Conservation (phyloP, 2,329 filamentous ascomycete species). For the Ploettnerulaceae sp. region DNA sequence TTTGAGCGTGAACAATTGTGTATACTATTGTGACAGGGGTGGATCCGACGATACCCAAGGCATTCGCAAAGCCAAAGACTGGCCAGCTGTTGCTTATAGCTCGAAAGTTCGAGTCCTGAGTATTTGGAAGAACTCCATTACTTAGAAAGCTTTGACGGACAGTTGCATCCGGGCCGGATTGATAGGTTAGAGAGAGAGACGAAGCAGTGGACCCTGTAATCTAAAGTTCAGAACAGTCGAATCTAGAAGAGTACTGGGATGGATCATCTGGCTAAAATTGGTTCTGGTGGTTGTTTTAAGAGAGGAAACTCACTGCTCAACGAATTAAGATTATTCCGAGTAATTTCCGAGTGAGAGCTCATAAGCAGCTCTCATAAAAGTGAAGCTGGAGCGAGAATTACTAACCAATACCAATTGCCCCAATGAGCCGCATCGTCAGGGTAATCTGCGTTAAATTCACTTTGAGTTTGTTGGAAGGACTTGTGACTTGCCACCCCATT, state of each 20-base stretch:
- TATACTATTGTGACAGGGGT: constrained; percentile 22
- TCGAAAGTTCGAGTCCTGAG: constrained; percentile 60
- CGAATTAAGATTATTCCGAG: no score
- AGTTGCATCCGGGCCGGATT: constrained; percentile 60
- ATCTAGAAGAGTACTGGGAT: no score
- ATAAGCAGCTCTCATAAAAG: no score
- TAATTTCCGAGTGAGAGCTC: no score
- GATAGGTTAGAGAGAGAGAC: constrained; percentile 52
- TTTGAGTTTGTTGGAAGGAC: constrained; percentile 25
- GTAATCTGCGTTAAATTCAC: constrained; percentile 31
- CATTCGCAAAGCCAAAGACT: constrained; percentile 64
- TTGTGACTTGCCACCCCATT: constrained; percentile 26
- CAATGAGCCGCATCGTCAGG: constrained; percentile 58
- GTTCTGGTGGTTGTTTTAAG: no score
- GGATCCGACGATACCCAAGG: constrained; percentile 23
- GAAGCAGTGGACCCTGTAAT: constrained; percentile 52
- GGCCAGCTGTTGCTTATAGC: constrained; percentile 67
- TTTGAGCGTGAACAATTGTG: constrained; percentile 29
- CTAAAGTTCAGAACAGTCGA: not conserved
- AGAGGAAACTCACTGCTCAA: no score
- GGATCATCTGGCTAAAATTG: no score
- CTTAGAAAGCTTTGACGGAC: constrained; percentile 63
- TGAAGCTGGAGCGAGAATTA: no score
- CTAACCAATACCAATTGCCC: constrained; percentile 75
- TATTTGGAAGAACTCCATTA: constrained; percentile 58